Evolutionary conservation across 1,284 basidiomycete species (phyloP).

Genomic region (Schizophyllum amplum): DNA sequence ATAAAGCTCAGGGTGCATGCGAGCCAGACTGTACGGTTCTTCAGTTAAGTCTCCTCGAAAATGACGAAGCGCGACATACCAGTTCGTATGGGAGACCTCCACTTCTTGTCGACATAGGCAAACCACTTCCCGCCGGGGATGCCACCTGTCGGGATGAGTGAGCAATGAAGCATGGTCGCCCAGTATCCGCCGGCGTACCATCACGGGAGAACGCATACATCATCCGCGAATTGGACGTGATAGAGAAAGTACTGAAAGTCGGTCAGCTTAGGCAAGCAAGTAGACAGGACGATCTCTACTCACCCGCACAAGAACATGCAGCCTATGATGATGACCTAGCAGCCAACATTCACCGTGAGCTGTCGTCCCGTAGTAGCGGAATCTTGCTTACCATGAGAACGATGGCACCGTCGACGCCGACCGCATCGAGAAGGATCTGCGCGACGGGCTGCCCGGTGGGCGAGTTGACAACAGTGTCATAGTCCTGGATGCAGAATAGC

Average conservation of each 20-base stretch:
- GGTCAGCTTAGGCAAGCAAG: background rate
- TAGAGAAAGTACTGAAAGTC: conserved; percentile 48
- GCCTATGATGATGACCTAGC: conserved; percentile 54
- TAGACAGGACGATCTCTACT: background rate
- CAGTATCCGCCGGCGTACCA: conserved; percentile 19
- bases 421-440: conserved; percentile 69
- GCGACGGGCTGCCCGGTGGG: conserved; percentile 62
- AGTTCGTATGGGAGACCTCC: conserved; percentile 59
- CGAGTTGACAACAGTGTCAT: conserved; percentile 43
- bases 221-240: conserved; percentile 74
- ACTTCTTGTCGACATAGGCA: conserved; percentile 49
- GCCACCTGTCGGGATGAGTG: conserved; percentile 19
- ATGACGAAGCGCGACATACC: conserved; percentile 27
- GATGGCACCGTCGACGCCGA: conserved; percentile 63
- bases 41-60: background rate
- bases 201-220: conserved; percentile 72
- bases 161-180: too few species aligned
- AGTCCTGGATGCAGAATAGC: conserved; percentile 70
- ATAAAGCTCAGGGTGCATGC: conserved; percentile 71
- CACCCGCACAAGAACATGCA: conserved; percentile 44
- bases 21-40: conserved; percentile 50
- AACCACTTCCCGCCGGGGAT: conserved; percentile 62
- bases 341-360: background rate
- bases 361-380: background rate
- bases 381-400: conserved; percentile 49